These are phyloP conservation scores for Mucor lusitanicus DNA, from an alignment of 371 early-diverging fungal species.

Conservation along the genomic window DNA sequence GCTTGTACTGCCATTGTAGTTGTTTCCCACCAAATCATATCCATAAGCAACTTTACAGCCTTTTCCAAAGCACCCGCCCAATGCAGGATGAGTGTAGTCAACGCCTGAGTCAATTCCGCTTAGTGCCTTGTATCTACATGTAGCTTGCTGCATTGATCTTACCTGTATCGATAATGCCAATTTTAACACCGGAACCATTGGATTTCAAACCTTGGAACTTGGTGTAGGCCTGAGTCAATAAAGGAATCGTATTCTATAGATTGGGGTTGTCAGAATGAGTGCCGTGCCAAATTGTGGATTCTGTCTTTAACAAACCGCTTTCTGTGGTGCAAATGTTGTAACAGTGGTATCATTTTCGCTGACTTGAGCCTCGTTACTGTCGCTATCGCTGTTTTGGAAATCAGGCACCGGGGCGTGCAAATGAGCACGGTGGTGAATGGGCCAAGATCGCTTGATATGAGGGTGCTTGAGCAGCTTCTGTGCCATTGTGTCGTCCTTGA, in stretches of 20 bases:
- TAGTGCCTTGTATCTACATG: not conserved
- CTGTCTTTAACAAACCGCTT: conserved; percentile 1
- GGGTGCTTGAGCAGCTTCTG: conserved; percentile 8
- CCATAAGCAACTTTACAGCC: conserved; percentile 65
- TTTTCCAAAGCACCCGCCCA: conserved; percentile 70
- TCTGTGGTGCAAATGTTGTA: conserved; percentile 13
- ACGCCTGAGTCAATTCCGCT: conserved; percentile 25
- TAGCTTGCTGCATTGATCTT: not conserved
- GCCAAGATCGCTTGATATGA: conserved; percentile 31
- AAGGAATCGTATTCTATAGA: conserved; percentile 19
- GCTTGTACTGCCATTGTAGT: conserved; percentile 28
- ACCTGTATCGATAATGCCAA: conserved; percentile 50
- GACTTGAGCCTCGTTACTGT: not conserved
- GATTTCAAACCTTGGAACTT: conserved; percentile 16
- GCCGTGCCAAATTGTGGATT: not conserved
- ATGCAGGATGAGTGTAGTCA: conserved; percentile 71
- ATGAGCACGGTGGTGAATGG: conserved; percentile 26
- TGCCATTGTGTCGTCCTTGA: conserved; percentile 17
- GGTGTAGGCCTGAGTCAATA: conserved; percentile 24
- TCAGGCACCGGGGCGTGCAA: conserved; percentile 13
- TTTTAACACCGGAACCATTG: conserved; percentile 32
- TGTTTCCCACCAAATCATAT: conserved; percentile 65
- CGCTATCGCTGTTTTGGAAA: not conserved
- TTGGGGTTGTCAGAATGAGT: no score
- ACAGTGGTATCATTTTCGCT: not conserved